Conservation (phyloP, 306 rosid species). For the Lupinus albus region DNA sequence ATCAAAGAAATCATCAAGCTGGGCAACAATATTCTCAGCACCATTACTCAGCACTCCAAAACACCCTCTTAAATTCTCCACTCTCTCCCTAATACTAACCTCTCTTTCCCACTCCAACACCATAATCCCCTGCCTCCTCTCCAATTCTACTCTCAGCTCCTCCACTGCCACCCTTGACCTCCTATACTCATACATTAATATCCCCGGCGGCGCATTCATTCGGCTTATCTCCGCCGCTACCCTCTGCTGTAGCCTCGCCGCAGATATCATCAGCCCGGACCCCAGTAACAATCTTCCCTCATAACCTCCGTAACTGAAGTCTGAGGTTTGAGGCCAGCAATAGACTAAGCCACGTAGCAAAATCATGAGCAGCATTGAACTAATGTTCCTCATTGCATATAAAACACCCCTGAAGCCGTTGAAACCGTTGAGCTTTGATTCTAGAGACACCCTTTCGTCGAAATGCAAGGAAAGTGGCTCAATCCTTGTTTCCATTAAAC, state of each 20-base stretch:
- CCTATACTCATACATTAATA: slow-evolving; percentile 72
- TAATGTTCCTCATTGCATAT: slow-evolving; percentile 97
- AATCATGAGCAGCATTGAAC: slow-evolving; percentile 70
- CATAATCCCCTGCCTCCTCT: slow-evolving; percentile 52
- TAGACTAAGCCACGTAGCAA: slow-evolving; percentile 66
- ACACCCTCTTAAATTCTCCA: slow-evolving; percentile 75
- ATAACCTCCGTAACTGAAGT: slow-evolving; percentile 56
- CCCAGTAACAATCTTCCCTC: slow-evolving; percentile 73
- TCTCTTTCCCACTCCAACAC: slow-evolving; percentile 66
- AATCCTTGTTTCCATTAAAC: slow-evolving; percentile 82
- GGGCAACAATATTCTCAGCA: slow-evolving; percentile 76
- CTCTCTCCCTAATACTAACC: slow-evolving; percentile 71
- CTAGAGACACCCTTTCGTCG: slow-evolving; percentile 78
- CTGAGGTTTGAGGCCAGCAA: slow-evolving; percentile 77
- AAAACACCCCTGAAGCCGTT: slow-evolving; percentile 95
- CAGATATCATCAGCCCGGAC: slow-evolving; percentile 70
- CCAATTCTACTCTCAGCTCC: slow-evolving; percentile 82
- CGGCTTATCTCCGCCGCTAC: slow-evolving; percentile 78
- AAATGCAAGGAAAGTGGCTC: slow-evolving; percentile 71
- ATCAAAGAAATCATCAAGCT: slow-evolving; percentile 89
- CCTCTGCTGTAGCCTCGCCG: slow-evolving; percentile 75
- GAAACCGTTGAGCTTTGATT: slow-evolving; percentile 94
- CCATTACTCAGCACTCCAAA: slow-evolving; percentile 87
- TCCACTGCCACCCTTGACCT: slow-evolving; percentile 86
- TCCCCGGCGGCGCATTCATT: slow-evolving; percentile 66